phyloP scores from a whole-genome alignment of 768 basidiomycete species.

The Mycena venus region DNA sequence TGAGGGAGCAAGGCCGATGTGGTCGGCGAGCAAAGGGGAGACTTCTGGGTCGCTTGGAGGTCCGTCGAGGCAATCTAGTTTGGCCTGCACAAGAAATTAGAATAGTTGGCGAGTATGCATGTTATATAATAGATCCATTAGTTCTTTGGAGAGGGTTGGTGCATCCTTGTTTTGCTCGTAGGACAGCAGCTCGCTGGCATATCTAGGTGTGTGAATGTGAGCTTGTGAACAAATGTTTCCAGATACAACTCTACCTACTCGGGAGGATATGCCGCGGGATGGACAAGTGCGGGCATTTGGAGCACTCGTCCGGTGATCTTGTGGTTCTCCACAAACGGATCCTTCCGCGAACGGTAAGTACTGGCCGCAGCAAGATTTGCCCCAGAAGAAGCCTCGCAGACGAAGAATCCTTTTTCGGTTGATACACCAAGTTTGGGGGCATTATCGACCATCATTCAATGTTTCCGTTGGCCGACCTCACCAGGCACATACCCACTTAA shows the following conservation, averaged over 20 bases:
- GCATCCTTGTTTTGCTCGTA: slow-evolving; percentile 3
- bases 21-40: neutral
- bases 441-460: neutral
- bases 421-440: neutral
- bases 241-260: neutral
- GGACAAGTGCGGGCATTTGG: neutral
- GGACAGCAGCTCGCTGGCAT: neutral
- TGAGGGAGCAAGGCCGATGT: too few species aligned
- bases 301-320: neutral
- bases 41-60: neutral
- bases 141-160: neutral
- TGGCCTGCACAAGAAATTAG: neutral
- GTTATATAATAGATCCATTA: neutral
- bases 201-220: neutral
- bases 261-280: neutral
- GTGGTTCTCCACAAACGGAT: neutral
- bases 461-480: neutral
- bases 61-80: neutral
- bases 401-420: neutral
- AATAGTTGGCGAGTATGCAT: neutral
- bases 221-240: too few species aligned
- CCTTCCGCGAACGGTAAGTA: neutral
- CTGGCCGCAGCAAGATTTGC: neutral
- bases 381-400: neutral
- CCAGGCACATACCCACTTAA: slow-evolving; percentile 1